Base-by-base conservation (phyloP, 306 rosid genomes). In the Castanopsis chinensis region DNA sequence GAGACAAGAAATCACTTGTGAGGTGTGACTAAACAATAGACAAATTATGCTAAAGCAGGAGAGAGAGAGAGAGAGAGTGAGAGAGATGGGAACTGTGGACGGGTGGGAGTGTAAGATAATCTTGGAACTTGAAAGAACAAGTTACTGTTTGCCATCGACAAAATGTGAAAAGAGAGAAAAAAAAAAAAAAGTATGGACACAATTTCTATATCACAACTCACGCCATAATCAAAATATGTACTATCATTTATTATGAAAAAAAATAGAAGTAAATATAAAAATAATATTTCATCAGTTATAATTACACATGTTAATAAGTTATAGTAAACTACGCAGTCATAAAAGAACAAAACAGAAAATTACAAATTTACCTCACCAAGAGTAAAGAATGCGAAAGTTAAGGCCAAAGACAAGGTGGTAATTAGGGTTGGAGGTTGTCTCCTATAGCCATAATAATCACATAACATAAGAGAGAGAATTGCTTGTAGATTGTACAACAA, bases 71-170 rank as follows among this genome's bases (percentile, higher is more conserved):
- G 75, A 84, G 81, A 84, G 92, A 73, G 86, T 71, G 59, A 58
- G 21, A 59, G 74, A 84, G 81, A 85, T 90, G 71, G 76, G 64
- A 74, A 81, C 60, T 1, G 69, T 54, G 65, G 67, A 33, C 37
- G 58, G 67, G 70, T 19, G 49, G 76, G 72, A 72, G 55, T 56
- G 49, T 73, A 71, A 77, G 74, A 71, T 80, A 73, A 58, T 81
- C 88, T 91, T 83, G 92, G 95, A 90, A 93, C 87, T 89, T 83
- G 97, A 87, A 88, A 82, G 90, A 84, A 83, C 76, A 79, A 86
- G 63, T 71, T 71, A 72, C 59, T 77, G 63, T 57, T 83, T 78
- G 52, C 25, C 45, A 37, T 37, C 1, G 75, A 79, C 85, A 75
- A 51, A 76, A 55, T 28, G 69, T 5, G 12, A 61, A 37, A 41